These are phyloP conservation scores for Botrytis porri DNA, from an alignment of 2,329 filamentous ascomycete genomes.

Conservation along the genomic window DNA sequence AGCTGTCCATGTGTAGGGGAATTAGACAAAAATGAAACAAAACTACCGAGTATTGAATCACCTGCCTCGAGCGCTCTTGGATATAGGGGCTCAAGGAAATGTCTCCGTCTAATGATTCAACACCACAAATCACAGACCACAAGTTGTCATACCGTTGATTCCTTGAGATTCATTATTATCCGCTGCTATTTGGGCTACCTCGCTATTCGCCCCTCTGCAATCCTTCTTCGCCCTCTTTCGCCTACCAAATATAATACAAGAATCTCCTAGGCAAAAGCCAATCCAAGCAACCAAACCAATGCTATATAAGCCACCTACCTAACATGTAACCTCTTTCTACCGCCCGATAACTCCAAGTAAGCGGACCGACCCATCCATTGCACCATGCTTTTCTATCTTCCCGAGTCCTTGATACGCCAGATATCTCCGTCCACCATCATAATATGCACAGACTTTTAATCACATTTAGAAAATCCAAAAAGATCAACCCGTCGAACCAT, in stretches of 20 bases:
- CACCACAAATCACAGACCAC: background rate
- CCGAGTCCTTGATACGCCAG: background rate
- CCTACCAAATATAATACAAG: background rate
- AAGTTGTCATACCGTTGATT: background rate
- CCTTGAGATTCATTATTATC: background rate
- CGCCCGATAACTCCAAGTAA: background rate
- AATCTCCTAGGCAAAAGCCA: background rate
- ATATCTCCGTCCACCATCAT: background rate
- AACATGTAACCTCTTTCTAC: too few relatives aligned
- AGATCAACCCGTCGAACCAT: background rate
- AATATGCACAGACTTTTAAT: background rate
- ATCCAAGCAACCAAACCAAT: background rate
- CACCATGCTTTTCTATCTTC: background rate
- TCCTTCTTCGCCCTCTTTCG: background rate
- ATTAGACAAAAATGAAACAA: background rate
- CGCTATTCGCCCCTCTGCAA: too few relatives aligned
- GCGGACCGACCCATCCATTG: background rate
- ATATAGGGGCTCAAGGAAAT: background rate
- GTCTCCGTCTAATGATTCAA: background rate
- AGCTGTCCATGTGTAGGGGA: background rate
- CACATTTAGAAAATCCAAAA: too few relatives aligned
- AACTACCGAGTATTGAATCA: background rate
- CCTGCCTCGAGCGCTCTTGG: background rate
- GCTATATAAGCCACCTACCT: background rate
- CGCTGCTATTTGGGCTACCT: background rate